These are phyloP conservation scores for Chlamydomonas sp. DNA, from an alignment of 139 green algal species.

Conservation along the genomic window DNA sequence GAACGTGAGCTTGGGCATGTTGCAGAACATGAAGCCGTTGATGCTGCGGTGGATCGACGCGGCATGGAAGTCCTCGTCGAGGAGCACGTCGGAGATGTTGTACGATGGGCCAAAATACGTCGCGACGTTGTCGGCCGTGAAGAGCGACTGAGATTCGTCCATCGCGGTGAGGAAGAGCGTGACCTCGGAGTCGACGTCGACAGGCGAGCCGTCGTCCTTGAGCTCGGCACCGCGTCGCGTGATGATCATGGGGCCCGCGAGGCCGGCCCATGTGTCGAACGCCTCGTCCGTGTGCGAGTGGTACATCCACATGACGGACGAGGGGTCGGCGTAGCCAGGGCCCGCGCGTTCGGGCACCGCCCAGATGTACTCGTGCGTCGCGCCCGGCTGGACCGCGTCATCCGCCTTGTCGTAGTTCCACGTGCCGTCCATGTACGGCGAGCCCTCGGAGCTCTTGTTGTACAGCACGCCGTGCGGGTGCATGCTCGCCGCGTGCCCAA, in stretches of 20 bases:
- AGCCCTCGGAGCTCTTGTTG: conserved; percentile 56
- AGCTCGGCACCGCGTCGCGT: conserved; percentile 25
- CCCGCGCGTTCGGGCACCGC: conserved; percentile 50
- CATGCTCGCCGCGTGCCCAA: conserved; percentile 29
- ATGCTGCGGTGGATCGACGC: conserved; percentile 38
- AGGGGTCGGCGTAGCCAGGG: conserved; percentile 51
- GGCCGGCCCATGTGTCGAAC: conserved; percentile 49
- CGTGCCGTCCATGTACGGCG: conserved; percentile 55
- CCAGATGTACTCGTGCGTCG: conserved; percentile 43
- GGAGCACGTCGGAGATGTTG: neutral
- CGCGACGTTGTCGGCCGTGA: conserved; percentile 31
- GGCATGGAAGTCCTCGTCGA: conserved; percentile 2
- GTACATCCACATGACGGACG: conserved; percentile 60
- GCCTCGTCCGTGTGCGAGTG: conserved; percentile 30
- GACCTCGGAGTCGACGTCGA: conserved; percentile 37
- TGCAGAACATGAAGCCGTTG: conserved; percentile 58
- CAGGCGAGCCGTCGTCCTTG: conserved; percentile 13
- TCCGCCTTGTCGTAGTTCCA: conserved; percentile 21
- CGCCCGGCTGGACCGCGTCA: conserved; percentile 22
- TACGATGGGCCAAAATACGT: too few species aligned
- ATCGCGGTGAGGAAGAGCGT: conserved; percentile 35
- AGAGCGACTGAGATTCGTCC: conserved; percentile 21
- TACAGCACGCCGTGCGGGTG: conserved; percentile 70
- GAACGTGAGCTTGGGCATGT: conserved; percentile 32
- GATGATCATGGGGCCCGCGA: conserved; percentile 50